These are phyloP conservation scores for sunflower (Helianthus annuus) DNA, from an alignment of 129 eudicot genomes.

Conservation along the genomic window DNA sequence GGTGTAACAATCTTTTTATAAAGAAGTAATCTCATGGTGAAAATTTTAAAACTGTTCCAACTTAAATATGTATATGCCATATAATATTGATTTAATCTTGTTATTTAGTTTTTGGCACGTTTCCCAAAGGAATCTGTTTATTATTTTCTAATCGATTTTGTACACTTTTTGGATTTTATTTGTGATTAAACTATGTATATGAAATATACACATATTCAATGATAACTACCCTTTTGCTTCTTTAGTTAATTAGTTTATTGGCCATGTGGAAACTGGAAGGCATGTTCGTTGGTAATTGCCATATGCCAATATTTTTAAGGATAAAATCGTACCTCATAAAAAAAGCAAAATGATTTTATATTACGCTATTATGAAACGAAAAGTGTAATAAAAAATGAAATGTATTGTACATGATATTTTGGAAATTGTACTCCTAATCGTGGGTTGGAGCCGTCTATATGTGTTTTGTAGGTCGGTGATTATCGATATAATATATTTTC, in stretches of 20 bases:
- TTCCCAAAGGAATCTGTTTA: background rate
- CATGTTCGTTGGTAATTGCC: slow-evolving; percentile 11
- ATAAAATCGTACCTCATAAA: background rate
- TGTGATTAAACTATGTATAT: background rate
- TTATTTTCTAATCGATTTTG: background rate
- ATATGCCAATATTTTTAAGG: background rate
- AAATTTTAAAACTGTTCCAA: background rate
- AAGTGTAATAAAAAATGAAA: too few species aligned
- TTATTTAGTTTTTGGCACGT: background rate
- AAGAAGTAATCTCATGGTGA: background rate
- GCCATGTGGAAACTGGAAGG: background rate
- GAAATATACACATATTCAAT: background rate
- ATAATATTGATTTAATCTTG: background rate
- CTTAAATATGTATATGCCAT: background rate
- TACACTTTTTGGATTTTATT: background rate
- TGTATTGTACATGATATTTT: too few species aligned
- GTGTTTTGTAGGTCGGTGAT: background rate
- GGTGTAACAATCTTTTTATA: too few species aligned
- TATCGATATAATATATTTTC: too few species aligned
- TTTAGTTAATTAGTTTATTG: slow-evolving; percentile 1
- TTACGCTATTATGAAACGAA: background rate
- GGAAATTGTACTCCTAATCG: too few species aligned
- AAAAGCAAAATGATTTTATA: background rate
- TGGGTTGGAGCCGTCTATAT: too few species aligned
- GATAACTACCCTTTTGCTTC: background rate